Evolutionary conservation across 805 yeast species (phyloP), one percentile per base, ranked within the genome.

Genomic region (Teunomyces gatunensis): DNA sequence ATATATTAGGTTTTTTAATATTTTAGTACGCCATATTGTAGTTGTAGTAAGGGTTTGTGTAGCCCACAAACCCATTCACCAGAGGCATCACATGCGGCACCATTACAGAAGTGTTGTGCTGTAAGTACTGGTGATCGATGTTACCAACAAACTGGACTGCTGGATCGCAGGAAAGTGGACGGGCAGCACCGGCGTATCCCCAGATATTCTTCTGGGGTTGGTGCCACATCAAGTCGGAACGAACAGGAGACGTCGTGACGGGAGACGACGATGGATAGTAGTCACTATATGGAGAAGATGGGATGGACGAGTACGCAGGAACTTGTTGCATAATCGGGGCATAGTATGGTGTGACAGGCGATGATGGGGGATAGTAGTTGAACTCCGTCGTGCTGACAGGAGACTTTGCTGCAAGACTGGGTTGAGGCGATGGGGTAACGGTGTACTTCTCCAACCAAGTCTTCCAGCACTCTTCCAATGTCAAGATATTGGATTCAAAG

Each of bases 391-490:
- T 35, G 28, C 23, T 36, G 11, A 44, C 40, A 11, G 39, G 34
- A 9, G 51, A 33, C 23, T 27, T 39, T 47, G 54, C 52, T 11
- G 51, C 37, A 3, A 64, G 64, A 9, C 64, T 56, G 5, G 62
- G 39, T 32, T 13, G 23, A n/a, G 32, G 33, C 12, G 42, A 7
- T 48, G 30, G 20, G 29, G 35, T 18, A 17, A 33, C 23, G 9
- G 35, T 54, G 55, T 63, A 66, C 53, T 69, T 71, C 10, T 64
- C 67, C 47, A 69, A 51, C 78, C 78, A 73, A 29, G 76, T 68
- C 18, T 54, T 59, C 77, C 77, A 73, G 51, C 77, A 73, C 51
- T 72, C 73, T 52, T 72, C 75, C 54, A 73, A 64, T 12, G 74
- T 71, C 27, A 59, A 48, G 42, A 73, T 69, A 55, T 73, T 73